Conservation (phyloP, 2,329 filamentous ascomycete species). For the Gnomoniopsis smithogilvyi region DNA sequence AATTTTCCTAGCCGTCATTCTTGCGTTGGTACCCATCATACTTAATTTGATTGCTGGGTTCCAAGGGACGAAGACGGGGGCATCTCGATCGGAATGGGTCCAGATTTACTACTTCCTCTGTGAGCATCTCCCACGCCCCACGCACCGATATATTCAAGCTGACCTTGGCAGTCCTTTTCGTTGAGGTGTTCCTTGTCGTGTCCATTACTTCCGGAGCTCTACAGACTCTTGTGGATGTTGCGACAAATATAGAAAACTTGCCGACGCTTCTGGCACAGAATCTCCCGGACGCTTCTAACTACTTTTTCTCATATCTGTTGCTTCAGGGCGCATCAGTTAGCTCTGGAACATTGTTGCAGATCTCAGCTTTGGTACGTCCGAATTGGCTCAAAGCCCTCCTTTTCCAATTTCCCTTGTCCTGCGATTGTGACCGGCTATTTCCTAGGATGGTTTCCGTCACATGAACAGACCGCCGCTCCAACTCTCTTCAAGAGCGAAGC, state of each 20-base stretch:
- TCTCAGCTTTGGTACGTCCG: conserved; percentile 61
- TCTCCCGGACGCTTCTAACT: conserved; percentile 84
- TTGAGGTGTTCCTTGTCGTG: conserved; percentile 91
- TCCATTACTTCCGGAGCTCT: conserved; percentile 74
- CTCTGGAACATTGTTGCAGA: conserved; percentile 82
- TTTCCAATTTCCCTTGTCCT: neutral
- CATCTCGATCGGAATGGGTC: conserved; percentile 75
- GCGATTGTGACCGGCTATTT: neutral
- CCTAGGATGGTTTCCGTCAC: no score
- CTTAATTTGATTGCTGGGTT: conserved; percentile 69
- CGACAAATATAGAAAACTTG: conserved; percentile 60
- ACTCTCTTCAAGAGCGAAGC: neutral
- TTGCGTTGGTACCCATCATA: conserved; percentile 78
- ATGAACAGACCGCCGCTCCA: neutral
- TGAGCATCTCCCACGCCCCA: neutral
- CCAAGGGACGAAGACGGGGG: conserved; percentile 80
- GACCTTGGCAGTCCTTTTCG: conserved; percentile 64
- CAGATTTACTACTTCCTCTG: conserved; percentile 88
- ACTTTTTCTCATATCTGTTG: conserved; percentile 99
- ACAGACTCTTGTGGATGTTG: conserved; percentile 55
- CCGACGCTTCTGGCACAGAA: conserved; percentile 72
- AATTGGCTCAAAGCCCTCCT: neutral
- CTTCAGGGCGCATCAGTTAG: conserved; percentile 89
- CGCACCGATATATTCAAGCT: neutral
- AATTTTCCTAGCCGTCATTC: conserved; percentile 69